These are phyloP conservation scores for Verticillium albo-atrum DNA, from an alignment of 2,329 filamentous ascomycete species.

Conservation along the genomic window DNA sequence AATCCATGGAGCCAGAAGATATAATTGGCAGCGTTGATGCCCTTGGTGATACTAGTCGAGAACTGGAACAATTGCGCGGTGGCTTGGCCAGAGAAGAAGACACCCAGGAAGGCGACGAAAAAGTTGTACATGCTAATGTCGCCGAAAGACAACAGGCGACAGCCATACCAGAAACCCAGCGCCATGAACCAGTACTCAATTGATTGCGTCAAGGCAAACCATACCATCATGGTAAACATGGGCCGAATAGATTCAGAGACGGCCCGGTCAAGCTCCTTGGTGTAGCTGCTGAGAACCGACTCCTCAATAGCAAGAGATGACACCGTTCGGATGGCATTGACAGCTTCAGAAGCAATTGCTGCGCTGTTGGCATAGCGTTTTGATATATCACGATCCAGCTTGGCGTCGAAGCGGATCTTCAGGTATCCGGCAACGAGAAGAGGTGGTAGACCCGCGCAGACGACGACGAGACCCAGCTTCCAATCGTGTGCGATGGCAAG, in stretches of 20 bases:
- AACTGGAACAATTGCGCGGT: constrained; percentile 38
- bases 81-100: constrained; percentile 41
- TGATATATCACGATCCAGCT: constrained; percentile 29
- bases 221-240: constrained; percentile 27
- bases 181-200: constrained; percentile 34
- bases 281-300: constrained; percentile 23
- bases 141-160: constrained; percentile 26
- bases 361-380: constrained; percentile 30
- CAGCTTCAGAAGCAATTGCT: constrained; percentile 37
- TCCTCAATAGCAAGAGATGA: constrained; percentile 37
- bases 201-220: constrained; percentile 30
- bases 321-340: constrained; percentile 33
- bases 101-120: constrained; percentile 46
- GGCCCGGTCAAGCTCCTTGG: constrained; percentile 22
- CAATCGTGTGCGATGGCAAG: constrained; percentile 40
- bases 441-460: constrained; percentile 34
- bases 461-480: constrained; percentile 45
- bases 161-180: constrained; percentile 38
- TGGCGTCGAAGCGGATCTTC: constrained; percentile 34
- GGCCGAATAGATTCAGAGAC: constrained; percentile 22
- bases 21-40: constrained; percentile 43
- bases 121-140: constrained; percentile 37
- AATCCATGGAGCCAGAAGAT: constrained; percentile 41
- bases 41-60: constrained; percentile 49
- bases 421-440: constrained; percentile 30